These are phyloP conservation scores for Lactarius trivialis DNA, from an alignment of 768 basidiomycete species.

Conservation along the genomic window DNA sequence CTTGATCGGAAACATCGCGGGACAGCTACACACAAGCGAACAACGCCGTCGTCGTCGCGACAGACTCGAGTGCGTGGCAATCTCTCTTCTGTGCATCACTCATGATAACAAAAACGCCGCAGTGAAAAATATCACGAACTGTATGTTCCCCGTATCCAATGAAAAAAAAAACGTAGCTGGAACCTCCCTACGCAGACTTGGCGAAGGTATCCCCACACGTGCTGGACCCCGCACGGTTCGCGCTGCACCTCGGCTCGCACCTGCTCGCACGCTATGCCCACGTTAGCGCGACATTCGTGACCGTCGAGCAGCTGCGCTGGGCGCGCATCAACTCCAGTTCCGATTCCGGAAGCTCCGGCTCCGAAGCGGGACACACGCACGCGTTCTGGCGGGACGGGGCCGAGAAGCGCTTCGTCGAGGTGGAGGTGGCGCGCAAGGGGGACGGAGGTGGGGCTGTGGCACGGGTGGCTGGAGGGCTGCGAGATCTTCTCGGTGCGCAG, in stretches of 20 bases:
- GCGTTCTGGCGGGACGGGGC: constrained; percentile 87
- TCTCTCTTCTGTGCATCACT: not conserved
- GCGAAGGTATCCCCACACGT: constrained; percentile 89
- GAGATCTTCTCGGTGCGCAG: constrained; percentile 70
- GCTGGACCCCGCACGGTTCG: constrained; percentile 78
- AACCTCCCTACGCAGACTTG: constrained; percentile 43
- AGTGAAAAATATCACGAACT: constrained; percentile 39
- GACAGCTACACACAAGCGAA: constrained; percentile 80
- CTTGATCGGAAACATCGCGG: not conserved
- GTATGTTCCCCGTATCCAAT: constrained; percentile 19
- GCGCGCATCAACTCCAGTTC: constrained; percentile 53
- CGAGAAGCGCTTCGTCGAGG: constrained; percentile 69
- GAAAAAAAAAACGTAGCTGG: not conserved
- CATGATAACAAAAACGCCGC: not conserved
- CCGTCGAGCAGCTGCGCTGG: constrained; percentile 81
- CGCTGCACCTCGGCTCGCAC: constrained; percentile 78
- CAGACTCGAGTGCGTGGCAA: constrained; percentile 56
- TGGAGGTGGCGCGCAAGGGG: constrained; percentile 35
- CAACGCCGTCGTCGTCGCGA: constrained; percentile 83
- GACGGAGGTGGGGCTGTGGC: constrained; percentile 9
- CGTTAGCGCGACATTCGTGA: constrained; percentile 61
- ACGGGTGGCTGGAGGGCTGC: constrained; percentile 44
- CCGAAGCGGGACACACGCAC: constrained; percentile 56
- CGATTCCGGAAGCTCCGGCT: constrained; percentile 21
- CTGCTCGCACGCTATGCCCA: constrained; percentile 77